phyloP scores from a whole-genome alignment of 2,329 filamentous ascomycete genomes.

The Clonostachys chloroleuca region DNA sequence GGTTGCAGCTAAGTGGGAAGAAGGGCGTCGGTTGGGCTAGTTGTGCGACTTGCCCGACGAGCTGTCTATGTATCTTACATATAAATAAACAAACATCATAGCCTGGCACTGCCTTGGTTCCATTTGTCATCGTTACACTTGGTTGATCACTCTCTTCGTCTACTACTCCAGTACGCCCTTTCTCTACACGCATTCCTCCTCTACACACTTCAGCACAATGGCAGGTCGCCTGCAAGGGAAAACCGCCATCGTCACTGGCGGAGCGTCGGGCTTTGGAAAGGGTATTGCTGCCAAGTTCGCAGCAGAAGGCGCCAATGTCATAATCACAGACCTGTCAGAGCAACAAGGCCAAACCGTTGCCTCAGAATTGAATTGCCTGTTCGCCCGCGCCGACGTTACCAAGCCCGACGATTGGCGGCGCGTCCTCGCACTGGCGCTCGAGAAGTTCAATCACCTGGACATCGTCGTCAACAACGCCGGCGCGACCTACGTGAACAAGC shows the following conservation, averaged over 20 bases:
- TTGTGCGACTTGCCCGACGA: no score
- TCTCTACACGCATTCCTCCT: no score
- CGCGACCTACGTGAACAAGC: constrained; percentile 2
- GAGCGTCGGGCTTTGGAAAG: background rate
- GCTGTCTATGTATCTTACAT: no score
- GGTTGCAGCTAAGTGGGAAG: no score
- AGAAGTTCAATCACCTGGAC: constrained; percentile 3
- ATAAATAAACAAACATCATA: no score
- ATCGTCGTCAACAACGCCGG: constrained; percentile 4
- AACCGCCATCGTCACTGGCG: constrained; percentile 2
- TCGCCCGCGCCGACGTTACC: constrained; percentile 4
- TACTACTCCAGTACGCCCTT: no score
- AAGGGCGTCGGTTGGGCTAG: no score
- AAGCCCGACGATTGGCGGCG: constrained; percentile 2
- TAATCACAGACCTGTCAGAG: constrained; percentile 2
- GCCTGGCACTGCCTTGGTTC: no score
- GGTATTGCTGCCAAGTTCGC: constrained; percentile 1
- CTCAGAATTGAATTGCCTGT: constrained; percentile 5
- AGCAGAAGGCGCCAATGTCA: constrained; percentile 1
- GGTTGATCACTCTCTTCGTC: no score
- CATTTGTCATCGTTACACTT: no score
- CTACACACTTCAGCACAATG: constrained; percentile 6
- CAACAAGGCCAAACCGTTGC: constrained; percentile 6
- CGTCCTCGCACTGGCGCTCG: constrained; percentile 6
- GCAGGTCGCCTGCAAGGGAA: constrained; percentile 2